Conservation (phyloP, 2,329 filamentous ascomycete genomes). For the Trichoderma aggressivum region DNA sequence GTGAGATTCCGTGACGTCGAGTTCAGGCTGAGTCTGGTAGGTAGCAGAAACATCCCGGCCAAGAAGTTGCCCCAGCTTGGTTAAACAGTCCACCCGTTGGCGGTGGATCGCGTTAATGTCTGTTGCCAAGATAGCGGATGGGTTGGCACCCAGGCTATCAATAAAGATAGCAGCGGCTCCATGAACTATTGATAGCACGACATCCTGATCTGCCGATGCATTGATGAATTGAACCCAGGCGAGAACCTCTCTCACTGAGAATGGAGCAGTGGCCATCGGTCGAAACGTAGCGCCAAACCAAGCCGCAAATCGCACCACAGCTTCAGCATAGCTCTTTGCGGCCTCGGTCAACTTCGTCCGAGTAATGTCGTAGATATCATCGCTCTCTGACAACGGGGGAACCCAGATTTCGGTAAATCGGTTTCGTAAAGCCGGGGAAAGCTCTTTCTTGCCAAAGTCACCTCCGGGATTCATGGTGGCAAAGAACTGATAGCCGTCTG, state of each 20-base stretch:
- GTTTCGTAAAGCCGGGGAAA: conserved; percentile 91
- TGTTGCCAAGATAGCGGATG: conserved; percentile 77
- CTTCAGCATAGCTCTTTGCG: conserved; percentile 56
- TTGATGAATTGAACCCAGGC: conserved; percentile 95
- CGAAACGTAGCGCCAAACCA: conserved; percentile 89
- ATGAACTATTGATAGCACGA: conserved; percentile 59
- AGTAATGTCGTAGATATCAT: conserved; percentile 87
- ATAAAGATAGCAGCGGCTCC: conserved; percentile 95
- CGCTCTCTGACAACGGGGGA: conserved; percentile 75
- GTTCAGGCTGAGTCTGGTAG: conserved; percentile 61
- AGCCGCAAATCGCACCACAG: conserved; percentile 81
- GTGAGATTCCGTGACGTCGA: conserved; percentile 49
- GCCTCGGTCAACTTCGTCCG: conserved; percentile 63
- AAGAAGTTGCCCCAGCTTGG: conserved; percentile 67
- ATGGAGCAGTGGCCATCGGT: conserved; percentile 67
- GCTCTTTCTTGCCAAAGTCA: conserved; percentile 95
- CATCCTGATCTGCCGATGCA: conserved; percentile 44
- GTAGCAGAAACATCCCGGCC: conserved; percentile 57
- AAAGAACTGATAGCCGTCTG: conserved; percentile 85
- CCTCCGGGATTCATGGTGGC: conserved; percentile 99
- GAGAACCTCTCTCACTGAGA: conserved; percentile 89
- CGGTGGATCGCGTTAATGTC: conserved; percentile 65
- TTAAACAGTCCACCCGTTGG: conserved; percentile 70
- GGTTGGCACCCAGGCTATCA: conserved; percentile 92
- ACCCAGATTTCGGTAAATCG: conserved; percentile 99